Evolutionary conservation across 176 grass and related monocot species (phyloP).

Genomic region (Lolium perenne): DNA sequence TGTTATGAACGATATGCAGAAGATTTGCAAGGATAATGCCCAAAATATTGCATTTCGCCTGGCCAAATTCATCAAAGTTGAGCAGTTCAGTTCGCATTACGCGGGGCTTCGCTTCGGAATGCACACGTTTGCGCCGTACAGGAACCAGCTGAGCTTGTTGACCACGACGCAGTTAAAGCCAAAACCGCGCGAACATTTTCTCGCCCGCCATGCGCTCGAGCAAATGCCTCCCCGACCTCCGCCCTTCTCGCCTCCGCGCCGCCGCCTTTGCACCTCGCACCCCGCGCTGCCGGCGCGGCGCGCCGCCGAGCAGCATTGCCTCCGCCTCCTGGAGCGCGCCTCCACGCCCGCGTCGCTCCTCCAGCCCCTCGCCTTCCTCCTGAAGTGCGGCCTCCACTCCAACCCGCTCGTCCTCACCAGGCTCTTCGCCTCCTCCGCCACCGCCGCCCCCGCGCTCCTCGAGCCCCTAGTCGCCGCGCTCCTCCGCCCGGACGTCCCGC

Average conservation of each 20-base stretch:
- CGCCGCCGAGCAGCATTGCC: slow-evolving; percentile 60
- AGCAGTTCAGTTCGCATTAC: neutral
- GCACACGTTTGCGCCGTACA: neutral
- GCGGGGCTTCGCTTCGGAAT: neutral
- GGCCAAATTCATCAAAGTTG: neutral
- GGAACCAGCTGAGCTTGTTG: neutral
- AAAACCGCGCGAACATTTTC: neutral
- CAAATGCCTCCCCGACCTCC: slow-evolving; percentile 23
- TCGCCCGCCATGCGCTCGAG: slow-evolving; percentile 3
- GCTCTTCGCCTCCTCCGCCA: slow-evolving; percentile 47
- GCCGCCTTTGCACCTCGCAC: slow-evolving; percentile 1
- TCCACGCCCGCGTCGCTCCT: slow-evolving; percentile 17
- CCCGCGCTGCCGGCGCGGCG: slow-evolving; percentile 7
- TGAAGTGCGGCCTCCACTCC: slow-evolving; percentile 51
- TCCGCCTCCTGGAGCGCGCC: slow-evolving; percentile 52
- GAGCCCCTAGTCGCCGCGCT: slow-evolving; percentile 56
- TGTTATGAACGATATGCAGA: neutral
- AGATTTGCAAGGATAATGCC: neutral
- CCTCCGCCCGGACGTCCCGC: slow-evolving; percentile 32
- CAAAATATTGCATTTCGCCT: neutral
- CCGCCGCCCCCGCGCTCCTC: slow-evolving; percentile 55
- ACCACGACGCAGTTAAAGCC: neutral
- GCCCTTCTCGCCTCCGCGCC: neutral
- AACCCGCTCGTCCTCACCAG: slow-evolving; percentile 60
- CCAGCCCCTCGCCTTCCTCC: slow-evolving; percentile 56